A percentile compares a stretch with the other conserved stretches of the same genome.
Conservation (phyloP, 179 eudicot genomes). For the Vitellaria paradoxa region DNA sequence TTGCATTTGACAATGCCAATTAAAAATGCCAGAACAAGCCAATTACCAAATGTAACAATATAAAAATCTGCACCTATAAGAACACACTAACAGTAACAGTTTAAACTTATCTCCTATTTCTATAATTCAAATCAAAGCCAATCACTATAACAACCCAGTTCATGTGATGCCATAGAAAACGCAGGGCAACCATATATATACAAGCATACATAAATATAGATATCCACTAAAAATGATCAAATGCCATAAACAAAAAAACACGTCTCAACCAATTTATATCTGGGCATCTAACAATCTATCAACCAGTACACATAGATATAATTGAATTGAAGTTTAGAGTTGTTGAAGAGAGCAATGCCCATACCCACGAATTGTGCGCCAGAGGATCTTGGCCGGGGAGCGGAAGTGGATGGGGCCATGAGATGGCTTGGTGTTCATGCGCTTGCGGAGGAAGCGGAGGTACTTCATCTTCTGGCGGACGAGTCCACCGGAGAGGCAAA, state of each 20-base stretch:
- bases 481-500: slow-evolving; percentile 77
- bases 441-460: slow-evolving; percentile 59
- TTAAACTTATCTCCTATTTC: neutral
- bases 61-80: neutral
- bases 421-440: slow-evolving; percentile 86
- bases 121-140: neutral
- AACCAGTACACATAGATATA: neutral
- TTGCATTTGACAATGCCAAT: too few species aligned
- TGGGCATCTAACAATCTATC: too few species aligned
- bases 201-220: neutral
- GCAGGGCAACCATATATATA: neutral
- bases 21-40: neutral
- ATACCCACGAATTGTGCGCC: slow-evolving; percentile 79
- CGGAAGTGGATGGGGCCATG: slow-evolving; percentile 80
- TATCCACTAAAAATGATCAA: neutral
- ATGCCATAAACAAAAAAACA: neutral
- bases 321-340: too few species aligned
- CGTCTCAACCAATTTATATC: too few species aligned
- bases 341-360: neutral
- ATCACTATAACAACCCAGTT: neutral
- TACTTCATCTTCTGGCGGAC: slow-evolving; percentile 85
- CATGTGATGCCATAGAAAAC: neutral
- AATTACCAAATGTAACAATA: neutral
- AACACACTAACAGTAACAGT: neutral
- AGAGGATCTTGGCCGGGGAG: slow-evolving; percentile 74